Evolutionary conservation across 106 monocot genomes (phyloP).

Genomic region (Platanthera zijinensis): DNA sequence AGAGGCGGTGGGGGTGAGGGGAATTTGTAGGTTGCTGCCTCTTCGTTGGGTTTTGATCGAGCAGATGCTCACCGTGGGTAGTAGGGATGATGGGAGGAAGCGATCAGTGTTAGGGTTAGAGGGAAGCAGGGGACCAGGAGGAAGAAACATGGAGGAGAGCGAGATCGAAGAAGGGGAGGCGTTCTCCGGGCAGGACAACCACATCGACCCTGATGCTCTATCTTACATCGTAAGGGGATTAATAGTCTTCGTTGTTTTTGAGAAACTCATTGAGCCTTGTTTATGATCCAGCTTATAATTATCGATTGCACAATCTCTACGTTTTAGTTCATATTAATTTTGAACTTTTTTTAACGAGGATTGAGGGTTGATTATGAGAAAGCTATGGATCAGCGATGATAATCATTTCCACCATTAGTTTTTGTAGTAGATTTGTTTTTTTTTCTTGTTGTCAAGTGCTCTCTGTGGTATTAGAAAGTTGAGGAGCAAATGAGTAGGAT

Average conservation of each 20-base stretch:
- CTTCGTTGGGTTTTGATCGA: not conserved
- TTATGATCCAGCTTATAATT: not conserved
- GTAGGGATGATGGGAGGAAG: constrained; percentile 37
- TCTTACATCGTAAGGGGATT: constrained; percentile 53
- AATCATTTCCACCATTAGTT: not conserved
- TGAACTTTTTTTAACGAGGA: not conserved
- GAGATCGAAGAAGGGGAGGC: constrained; percentile 71
- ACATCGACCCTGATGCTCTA: constrained; percentile 43
- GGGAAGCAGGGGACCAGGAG: not conserved
- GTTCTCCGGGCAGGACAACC: constrained; percentile 26
- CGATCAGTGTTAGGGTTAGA: constrained; percentile 33
- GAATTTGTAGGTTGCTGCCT: not conserved
- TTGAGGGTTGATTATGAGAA: not conserved
- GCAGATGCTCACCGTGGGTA: constrained; percentile 41
- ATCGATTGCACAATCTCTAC: not conserved
- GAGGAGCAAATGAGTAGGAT: not conserved
- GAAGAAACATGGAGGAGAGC: constrained; percentile 47
- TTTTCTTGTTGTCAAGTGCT: not conserved
- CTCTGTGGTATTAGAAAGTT: not conserved
- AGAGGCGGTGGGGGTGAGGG: not conserved
- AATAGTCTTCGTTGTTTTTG: not conserved
- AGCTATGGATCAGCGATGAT: not conserved
- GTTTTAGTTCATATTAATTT: not conserved
- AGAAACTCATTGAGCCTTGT: not conserved
- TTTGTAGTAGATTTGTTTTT: not conserved